These are phyloP conservation scores for Coprinopsis cinerea DNA, from an alignment of 768 basidiomycete genomes.

Conservation along the genomic window DNA sequence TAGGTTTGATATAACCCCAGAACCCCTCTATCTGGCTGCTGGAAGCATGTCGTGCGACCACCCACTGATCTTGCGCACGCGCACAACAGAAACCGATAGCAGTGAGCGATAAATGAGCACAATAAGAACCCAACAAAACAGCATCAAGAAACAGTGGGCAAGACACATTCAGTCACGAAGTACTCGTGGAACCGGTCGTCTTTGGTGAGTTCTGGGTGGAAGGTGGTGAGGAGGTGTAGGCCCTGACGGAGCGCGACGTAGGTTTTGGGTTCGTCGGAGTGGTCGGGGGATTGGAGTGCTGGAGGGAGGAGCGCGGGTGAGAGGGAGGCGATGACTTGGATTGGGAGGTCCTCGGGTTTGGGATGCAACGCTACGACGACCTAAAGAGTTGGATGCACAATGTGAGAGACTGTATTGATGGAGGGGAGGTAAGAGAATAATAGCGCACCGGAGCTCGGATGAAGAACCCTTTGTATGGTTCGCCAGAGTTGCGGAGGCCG, in stretches of 20 bases:
- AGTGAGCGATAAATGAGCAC: neutral
- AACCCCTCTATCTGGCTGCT: too few species aligned
- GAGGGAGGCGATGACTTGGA: conserved; percentile 67
- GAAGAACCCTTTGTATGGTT: conserved; percentile 78
- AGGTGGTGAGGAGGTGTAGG: conserved; percentile 77
- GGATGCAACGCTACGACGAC: conserved; percentile 54
- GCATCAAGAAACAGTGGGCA: conserved; percentile 19
- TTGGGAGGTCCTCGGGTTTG: conserved; percentile 44
- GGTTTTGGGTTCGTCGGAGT: conserved; percentile 50
- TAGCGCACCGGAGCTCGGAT: conserved; percentile 83
- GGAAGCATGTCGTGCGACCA: neutral
- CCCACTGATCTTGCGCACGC: too few species aligned
- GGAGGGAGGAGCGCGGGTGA: conserved; percentile 43
- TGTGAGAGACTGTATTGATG: conserved; percentile 1
- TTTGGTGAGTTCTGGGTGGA: conserved; percentile 89
- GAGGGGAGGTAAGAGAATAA: conserved; percentile 2
- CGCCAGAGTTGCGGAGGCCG: conserved; percentile 51
- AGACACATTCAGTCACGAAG: conserved; percentile 74
- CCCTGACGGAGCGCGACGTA: conserved; percentile 88
- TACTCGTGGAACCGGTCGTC: conserved; percentile 91
- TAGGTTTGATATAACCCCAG: too few species aligned
- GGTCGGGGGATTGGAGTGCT: conserved; percentile 36
- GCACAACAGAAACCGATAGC: too few species aligned
- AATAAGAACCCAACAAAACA: neutral
- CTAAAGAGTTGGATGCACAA: conserved; percentile 29